Conservation (phyloP, 2,329 filamentous ascomycete species). For the Claviceps paspali region DNA sequence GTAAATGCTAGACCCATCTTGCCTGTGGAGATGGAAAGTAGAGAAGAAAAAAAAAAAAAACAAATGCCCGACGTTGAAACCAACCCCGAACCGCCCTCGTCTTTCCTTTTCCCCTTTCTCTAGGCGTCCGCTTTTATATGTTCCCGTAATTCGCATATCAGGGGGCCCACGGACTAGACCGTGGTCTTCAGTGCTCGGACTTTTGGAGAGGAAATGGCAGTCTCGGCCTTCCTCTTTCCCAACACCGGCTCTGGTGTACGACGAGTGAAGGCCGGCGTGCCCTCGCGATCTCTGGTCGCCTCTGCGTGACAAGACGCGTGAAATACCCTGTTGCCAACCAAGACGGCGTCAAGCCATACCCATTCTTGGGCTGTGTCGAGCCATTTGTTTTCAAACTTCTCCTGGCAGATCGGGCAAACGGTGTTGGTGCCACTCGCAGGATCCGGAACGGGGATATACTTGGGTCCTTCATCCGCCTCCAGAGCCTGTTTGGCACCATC, state of each 20-base stretch:
- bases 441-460: conserved; percentile 73
- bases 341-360: conserved; percentile 84
- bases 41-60: background rate
- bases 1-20: too few relatives aligned
- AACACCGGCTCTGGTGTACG: conserved; percentile 49
- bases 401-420: conserved; percentile 86
- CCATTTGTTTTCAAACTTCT: conserved; percentile 86
- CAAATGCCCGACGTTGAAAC: too few relatives aligned
- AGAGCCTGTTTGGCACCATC: conserved; percentile 17
- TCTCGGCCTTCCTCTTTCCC: conserved; percentile 64
- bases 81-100: too few relatives aligned
- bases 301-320: conserved; percentile 84
- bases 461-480: conserved; percentile 29
- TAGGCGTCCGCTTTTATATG: background rate
- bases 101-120: too few relatives aligned
- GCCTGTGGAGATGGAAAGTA: background rate
- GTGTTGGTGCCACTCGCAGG: conserved; percentile 59
- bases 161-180: too few relatives aligned
- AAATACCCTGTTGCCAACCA: conserved; percentile 65
- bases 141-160: too few relatives aligned
- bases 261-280: conserved; percentile 25
- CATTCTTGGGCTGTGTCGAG: conserved; percentile 88
- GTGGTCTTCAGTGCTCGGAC: conserved; percentile 19
- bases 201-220: conserved; percentile 26
- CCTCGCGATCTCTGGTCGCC: conserved; percentile 50